Conservation (phyloP, 345 rosid species). For the Erucastrum elatum region DNA sequence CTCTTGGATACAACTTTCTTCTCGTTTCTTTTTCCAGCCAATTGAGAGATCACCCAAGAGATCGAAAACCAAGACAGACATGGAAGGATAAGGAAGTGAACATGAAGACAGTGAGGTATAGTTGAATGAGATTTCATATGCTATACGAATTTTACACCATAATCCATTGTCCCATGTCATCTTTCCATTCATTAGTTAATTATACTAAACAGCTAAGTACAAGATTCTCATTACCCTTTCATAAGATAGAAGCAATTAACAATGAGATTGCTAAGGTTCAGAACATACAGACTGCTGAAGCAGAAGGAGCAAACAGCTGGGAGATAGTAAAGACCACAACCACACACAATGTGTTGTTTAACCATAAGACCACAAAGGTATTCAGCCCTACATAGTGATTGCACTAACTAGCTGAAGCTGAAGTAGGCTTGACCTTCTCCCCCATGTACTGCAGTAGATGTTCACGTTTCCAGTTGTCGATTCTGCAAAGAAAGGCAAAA, state of each 20-base stretch:
- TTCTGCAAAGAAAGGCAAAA: constrained; percentile 51
- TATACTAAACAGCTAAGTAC: background rate
- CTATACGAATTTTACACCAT: background rate
- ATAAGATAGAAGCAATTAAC: background rate
- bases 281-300: constrained; percentile 14
- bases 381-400: background rate
- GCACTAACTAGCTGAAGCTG: constrained; percentile 42
- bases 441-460: constrained; percentile 75
- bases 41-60: constrained; percentile 20
- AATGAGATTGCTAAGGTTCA: constrained; percentile 19
- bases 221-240: constrained; percentile 4
- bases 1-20: constrained; percentile 50
- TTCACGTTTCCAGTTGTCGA: constrained; percentile 97
- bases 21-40: constrained; percentile 7
- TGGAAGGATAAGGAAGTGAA: background rate
- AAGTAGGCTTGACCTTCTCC: constrained; percentile 69
- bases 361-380: constrained; percentile 4
- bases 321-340: constrained; percentile 4
- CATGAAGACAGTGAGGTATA: background rate
- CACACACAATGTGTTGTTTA: background rate
- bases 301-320: constrained; percentile 9
- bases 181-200: background rate
- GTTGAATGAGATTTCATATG: background rate
- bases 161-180: background rate
- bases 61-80: background rate